Conservation (phyloP, 108 stramenopile species). For the Fistulifera pelliculosa region DNA sequence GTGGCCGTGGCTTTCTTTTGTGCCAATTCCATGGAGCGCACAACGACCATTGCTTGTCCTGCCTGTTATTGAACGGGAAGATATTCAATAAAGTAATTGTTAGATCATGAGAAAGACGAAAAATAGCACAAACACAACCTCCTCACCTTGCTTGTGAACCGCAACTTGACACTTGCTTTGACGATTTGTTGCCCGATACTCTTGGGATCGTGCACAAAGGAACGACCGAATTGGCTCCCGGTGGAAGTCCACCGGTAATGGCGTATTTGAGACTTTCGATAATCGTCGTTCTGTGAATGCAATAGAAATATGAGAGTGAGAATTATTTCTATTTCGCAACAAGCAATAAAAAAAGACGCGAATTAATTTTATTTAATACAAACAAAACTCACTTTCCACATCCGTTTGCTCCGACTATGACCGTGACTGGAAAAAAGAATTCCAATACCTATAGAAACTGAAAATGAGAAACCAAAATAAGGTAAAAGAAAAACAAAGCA, state of each 20-base stretch:
- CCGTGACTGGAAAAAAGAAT: slow-evolving; percentile 96
- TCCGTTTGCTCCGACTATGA: slow-evolving; percentile 93
- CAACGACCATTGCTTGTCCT: slow-evolving; percentile 77
- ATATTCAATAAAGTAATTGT: background rate
- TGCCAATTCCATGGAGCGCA: slow-evolving; percentile 84
- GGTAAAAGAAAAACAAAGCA: background rate
- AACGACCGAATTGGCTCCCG: slow-evolving; percentile 81
- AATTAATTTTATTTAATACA: background rate
- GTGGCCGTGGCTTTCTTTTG: slow-evolving; percentile 75
- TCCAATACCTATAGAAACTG: slow-evolving; percentile 49
- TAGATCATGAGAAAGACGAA: background rate
- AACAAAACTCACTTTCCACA: slow-evolving; percentile 43
- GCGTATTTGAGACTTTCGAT: slow-evolving; percentile 98
- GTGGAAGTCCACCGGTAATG: slow-evolving; percentile 90
- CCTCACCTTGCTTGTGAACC: slow-evolving; percentile 54
- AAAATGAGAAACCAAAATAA: slow-evolving; percentile 6
- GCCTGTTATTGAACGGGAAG: slow-evolving; percentile 11
- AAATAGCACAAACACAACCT: slow-evolving; percentile 24
- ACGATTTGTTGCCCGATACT: slow-evolving; percentile 49
- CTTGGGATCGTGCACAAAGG: slow-evolving; percentile 91
- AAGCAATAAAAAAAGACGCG: background rate
- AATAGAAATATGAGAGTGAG: no score
- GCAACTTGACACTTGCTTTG: slow-evolving; percentile 80
- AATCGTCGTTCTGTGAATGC: slow-evolving; percentile 93
- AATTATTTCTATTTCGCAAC: no score